These are phyloP conservation scores for Gigaspora rosea DNA, from an alignment of 192 early-diverging fungal species.

Conservation along the genomic window DNA sequence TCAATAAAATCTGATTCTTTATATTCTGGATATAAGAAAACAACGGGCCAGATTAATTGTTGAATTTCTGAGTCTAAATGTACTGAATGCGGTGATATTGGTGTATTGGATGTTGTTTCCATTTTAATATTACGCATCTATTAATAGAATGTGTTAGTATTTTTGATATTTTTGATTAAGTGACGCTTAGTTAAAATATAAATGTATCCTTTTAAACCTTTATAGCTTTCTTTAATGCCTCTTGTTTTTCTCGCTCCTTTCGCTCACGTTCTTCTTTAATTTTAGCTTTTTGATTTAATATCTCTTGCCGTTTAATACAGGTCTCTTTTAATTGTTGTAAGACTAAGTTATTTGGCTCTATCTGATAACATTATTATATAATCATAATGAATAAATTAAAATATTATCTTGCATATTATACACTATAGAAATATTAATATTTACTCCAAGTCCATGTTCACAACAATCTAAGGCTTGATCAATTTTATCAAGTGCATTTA, in stretches of 20 bases:
- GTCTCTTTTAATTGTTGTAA: constrained; percentile 37
- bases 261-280: constrained; percentile 50
- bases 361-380: constrained; percentile 20
- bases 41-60: constrained; percentile 77
- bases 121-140: constrained; percentile 51
- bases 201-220: constrained; percentile 33
- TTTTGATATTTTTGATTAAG: constrained; percentile 1
- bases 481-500: constrained; percentile 75
- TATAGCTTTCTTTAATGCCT: constrained; percentile 54
- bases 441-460: constrained; percentile 67
- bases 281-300: constrained; percentile 49
- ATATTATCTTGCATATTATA: too few species aligned
- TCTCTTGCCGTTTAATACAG: constrained; percentile 44
- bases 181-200: background rate
- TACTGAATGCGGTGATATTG: constrained; percentile 53
- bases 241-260: constrained; percentile 51
- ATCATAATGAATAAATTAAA: background rate
- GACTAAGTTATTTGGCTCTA: constrained; percentile 31
- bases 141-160: constrained; percentile 24
- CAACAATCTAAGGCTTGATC: constrained; percentile 87
- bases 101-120: constrained; percentile 39
- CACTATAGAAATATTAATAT: constrained; percentile 52
- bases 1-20: constrained; percentile 88
- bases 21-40: constrained; percentile 94
- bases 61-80: constrained; percentile 48